These are phyloP conservation scores for Penicillium rolfsii DNA, from an alignment of 2,329 filamentous ascomycete species.

Conservation along the genomic window DNA sequence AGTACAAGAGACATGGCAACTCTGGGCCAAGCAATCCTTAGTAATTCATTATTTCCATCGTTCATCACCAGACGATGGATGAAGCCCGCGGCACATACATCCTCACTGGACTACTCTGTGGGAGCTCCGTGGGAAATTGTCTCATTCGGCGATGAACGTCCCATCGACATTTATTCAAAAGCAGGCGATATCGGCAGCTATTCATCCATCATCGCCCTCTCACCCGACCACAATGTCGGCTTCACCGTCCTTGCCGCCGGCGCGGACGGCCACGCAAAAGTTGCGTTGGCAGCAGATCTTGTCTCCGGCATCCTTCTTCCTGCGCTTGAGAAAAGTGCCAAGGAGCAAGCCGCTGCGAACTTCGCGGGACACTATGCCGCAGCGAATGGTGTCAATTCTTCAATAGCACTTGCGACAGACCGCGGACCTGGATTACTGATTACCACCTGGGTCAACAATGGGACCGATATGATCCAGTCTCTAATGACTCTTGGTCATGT, in stretches of 20 bases:
- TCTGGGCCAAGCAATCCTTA: conserved; percentile 12
- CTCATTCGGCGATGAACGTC: conserved; percentile 2
- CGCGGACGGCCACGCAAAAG: conserved; percentile 8
- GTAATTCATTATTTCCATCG: background rate
- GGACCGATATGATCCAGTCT: conserved; percentile 23
- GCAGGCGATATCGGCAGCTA: conserved; percentile 32
- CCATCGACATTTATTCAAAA: conserved; percentile 23
- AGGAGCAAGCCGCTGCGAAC: conserved; percentile 21
- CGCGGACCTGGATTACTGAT: conserved; percentile 24
- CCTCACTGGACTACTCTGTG: conserved; percentile 6
- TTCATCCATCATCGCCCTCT: conserved; percentile 29
- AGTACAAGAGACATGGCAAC: conserved; percentile 47
- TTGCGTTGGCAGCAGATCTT: conserved; percentile 21
- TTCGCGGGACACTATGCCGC: conserved; percentile 28
- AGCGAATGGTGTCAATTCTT: conserved; percentile 13
- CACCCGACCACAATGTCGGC: conserved; percentile 32
- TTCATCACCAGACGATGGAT: conserved; percentile 10
- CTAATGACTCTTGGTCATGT: conserved; percentile 13
- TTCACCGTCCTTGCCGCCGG: conserved; percentile 31
- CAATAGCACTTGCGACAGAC: conserved; percentile 28
- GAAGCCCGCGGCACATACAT: conserved; percentile 9
- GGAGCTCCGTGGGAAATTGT: conserved; percentile 14
- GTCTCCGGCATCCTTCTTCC: conserved; percentile 22
- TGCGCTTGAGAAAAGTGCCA: conserved; percentile 28
- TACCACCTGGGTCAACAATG: conserved; percentile 26